A percentile compares a stretch with the other conserved stretches of the same genome.
Evolutionary conservation across 306 rosid species (phyloP).

Genomic region (Vachellia pachyceras): DNA sequence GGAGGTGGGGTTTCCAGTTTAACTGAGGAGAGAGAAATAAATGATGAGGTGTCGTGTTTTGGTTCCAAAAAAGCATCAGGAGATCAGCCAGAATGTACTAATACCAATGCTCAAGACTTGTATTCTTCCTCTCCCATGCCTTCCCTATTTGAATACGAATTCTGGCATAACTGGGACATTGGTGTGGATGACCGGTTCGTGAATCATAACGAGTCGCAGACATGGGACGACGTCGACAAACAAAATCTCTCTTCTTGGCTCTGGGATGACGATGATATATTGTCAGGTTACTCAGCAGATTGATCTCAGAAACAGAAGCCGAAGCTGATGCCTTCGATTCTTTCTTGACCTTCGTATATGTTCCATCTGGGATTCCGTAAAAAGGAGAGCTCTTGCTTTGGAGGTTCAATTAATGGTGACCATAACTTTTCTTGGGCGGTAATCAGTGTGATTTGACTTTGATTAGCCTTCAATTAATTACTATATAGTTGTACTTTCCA

Average conservation of each 20-base stretch:
- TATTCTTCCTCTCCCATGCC: neutral
- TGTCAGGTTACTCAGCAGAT: conserved; percentile 37
- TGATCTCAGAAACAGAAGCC: conserved; percentile 51
- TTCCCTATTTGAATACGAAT: neutral
- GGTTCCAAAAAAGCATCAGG: neutral
- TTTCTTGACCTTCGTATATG: conserved; percentile 43
- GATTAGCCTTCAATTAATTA: neutral
- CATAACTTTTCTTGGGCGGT: neutral
- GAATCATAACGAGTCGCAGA: neutral
- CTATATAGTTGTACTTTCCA: neutral
- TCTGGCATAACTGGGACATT: conserved; percentile 54
- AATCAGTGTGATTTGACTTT: neutral
- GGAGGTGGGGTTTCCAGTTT: conserved; percentile 42
- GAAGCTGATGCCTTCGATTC: conserved; percentile 53
- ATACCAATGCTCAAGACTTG: neutral
- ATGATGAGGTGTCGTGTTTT: neutral
- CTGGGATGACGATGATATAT: conserved; percentile 56
- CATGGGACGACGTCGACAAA: conserved; percentile 27
- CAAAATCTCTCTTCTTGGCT: conserved; percentile 49
- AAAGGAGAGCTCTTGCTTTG: neutral
- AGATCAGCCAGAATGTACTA: too few relatives aligned
- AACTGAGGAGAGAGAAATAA: conserved; percentile 48
- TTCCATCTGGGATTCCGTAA: neutral
- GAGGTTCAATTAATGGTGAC: neutral
- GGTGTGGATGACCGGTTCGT: neutral